Evolutionary conservation across 257 asterid species (phyloP).

Genomic region (Knoxia roxburghii): DNA sequence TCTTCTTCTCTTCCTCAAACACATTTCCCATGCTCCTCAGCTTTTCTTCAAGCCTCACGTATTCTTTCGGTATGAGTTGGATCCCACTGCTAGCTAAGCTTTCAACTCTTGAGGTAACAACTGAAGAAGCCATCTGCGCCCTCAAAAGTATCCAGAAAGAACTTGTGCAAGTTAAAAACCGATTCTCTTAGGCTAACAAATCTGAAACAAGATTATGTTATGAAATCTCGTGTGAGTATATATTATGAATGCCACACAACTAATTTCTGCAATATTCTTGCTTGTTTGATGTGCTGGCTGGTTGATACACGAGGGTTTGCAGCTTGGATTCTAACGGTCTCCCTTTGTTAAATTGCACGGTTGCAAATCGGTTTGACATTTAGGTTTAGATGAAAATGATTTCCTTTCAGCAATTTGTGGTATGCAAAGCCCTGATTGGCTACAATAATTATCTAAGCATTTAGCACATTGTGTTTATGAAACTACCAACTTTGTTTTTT

Average conservation of each 20-base stretch:
- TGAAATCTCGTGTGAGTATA: too few species aligned
- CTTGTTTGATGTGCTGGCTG: slow-evolving; percentile 2
- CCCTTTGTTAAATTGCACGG: not conserved
- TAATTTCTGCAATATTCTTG: too few species aligned
- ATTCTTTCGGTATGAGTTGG: slow-evolving; percentile 64
- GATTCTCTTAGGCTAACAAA: too few species aligned
- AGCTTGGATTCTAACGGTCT: not conserved
- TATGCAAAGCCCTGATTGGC: too few species aligned
- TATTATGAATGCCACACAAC: not conserved
- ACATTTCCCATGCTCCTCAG: slow-evolving; percentile 49
- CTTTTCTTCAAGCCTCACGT: slow-evolving; percentile 66
- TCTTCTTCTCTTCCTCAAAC: slow-evolving; percentile 51
- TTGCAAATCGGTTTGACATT: too few species aligned
- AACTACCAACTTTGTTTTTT: too few species aligned
- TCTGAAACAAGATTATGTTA: not conserved
- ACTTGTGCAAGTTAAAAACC: too few species aligned
- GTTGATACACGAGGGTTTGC: slow-evolving; percentile 1
- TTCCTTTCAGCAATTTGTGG: too few species aligned
- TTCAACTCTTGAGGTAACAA: slow-evolving; percentile 43
- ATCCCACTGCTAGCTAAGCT: slow-evolving; percentile 54
- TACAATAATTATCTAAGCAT: too few species aligned
- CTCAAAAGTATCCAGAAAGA: not conserved
- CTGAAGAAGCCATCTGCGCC: slow-evolving; percentile 18
- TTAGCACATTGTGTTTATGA: too few species aligned
- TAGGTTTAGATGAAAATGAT: too few species aligned